Conservation (phyloP, 768 basidiomycete genomes). For the Hortiboletus flavorubellus region DNA sequence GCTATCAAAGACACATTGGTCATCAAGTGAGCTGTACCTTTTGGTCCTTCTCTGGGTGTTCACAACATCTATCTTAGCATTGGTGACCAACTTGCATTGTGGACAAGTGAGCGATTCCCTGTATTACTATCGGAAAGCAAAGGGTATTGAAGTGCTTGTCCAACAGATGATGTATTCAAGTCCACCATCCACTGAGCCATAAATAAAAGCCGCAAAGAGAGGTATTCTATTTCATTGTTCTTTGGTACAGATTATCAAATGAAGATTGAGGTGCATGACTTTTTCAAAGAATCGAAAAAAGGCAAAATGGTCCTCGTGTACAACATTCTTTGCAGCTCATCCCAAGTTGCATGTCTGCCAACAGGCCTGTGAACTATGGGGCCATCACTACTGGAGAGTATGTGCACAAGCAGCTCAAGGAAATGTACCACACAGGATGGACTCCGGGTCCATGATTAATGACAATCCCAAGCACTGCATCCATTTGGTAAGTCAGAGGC, state of each 20-base stretch:
- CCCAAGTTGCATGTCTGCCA: constrained; percentile 48
- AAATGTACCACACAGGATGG: constrained; percentile 26
- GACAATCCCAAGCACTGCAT: too few relatives aligned
- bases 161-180: constrained; percentile 80
- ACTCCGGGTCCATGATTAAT: too few relatives aligned
- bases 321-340: constrained; percentile 35
- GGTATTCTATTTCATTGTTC: constrained; percentile 89
- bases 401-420: constrained; percentile 69
- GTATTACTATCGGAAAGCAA: neutral
- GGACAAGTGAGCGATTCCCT: constrained; percentile 74
- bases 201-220: constrained; percentile 62
- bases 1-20: constrained; percentile 79
- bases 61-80: constrained; percentile 43
- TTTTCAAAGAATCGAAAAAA: neutral
- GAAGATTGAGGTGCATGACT: constrained; percentile 56
- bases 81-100: constrained; percentile 84
- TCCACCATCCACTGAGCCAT: constrained; percentile 87
- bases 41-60: constrained; percentile 21
- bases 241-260: constrained; percentile 90
- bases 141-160: neutral
- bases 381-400: constrained; percentile 80
- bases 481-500: too few relatives aligned
- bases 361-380: constrained; percentile 63
- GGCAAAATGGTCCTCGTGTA: neutral
- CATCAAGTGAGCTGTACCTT: constrained; percentile 60